A percentile compares a stretch with the other conserved stretches of the same genome.
Conservation (phyloP, 257 asterid genomes). For the Gentiana straminea region DNA sequence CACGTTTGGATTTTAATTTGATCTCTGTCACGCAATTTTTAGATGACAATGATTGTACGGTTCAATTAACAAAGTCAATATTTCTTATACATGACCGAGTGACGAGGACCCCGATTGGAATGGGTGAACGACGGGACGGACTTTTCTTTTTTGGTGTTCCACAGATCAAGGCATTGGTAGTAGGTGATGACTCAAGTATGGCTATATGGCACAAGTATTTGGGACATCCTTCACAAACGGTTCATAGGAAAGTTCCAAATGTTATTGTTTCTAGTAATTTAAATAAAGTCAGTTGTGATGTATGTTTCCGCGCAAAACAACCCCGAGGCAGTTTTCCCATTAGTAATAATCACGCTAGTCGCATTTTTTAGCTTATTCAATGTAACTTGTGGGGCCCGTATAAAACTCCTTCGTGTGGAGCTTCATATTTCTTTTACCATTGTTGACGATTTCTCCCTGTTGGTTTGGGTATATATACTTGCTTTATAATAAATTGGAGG, state of each 20-base stretch:
- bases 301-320: background rate
- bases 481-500: background rate
- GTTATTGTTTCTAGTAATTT: too few species aligned
- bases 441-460: background rate
- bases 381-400: background rate
- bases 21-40: background rate
- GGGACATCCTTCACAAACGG: too few species aligned
- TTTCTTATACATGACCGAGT: background rate
- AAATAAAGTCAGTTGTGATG: background rate
- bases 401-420: background rate
- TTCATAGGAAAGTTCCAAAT: too few species aligned
- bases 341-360: background rate
- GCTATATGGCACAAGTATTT: too few species aligned
- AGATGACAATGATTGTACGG: background rate
- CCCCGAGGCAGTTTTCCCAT: background rate
- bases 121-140: too few species aligned
- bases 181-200: too few species aligned
- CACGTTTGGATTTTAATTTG: too few species aligned
- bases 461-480: slow-evolving; percentile 3
- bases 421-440: background rate
- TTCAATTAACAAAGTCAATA: background rate
- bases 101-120: background rate
- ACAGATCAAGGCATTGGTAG: too few species aligned
- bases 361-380: background rate
- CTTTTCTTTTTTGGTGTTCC: too few species aligned